phyloP scores from a whole-genome alignment of 2,329 filamentous ascomycete genomes.

The Alternaria conjuncta region DNA sequence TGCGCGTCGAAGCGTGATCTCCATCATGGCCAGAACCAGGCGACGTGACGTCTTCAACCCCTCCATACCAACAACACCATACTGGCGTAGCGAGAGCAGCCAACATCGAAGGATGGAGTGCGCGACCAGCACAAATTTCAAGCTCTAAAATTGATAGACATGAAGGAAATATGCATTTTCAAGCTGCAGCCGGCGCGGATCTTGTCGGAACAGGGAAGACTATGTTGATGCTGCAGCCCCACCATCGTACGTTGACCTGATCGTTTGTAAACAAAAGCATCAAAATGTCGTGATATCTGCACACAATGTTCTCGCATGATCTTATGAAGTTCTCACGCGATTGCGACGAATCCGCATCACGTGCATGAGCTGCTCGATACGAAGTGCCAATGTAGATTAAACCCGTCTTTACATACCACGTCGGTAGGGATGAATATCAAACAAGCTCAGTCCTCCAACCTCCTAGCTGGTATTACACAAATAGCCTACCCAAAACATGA shows the following conservation, averaged over 20 bases:
- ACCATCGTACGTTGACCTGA: not conserved
- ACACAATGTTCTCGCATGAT: not conserved
- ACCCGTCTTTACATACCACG: not conserved
- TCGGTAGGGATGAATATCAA: not conserved
- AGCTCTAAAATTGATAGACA: not conserved
- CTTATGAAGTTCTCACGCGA: not conserved
- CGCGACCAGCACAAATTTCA: not conserved
- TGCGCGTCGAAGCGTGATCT: constrained; percentile 19
- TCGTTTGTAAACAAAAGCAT: not conserved
- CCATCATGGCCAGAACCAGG: constrained; percentile 10
- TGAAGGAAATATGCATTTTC: not conserved
- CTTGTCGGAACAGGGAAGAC: not conserved
- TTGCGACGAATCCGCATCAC: not conserved
- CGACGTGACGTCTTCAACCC: constrained; percentile 20
- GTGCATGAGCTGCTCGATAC: not conserved
- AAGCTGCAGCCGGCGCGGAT: not conserved
- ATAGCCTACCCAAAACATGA: constrained; percentile 7
- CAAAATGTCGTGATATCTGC: not conserved
- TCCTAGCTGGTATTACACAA: constrained; percentile 17
- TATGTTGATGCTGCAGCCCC: constrained; percentile 1
- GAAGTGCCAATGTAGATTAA: not conserved
- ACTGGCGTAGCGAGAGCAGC: not conserved
- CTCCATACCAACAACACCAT: constrained; percentile 5
- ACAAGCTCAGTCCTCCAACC: not conserved
- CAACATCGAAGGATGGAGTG: not conserved